A percentile compares a stretch with the other conserved stretches of the same genome.
phyloP scores from a whole-genome alignment of 2,329 filamentous ascomycete species.

The Aspergillus intermedius region DNA sequence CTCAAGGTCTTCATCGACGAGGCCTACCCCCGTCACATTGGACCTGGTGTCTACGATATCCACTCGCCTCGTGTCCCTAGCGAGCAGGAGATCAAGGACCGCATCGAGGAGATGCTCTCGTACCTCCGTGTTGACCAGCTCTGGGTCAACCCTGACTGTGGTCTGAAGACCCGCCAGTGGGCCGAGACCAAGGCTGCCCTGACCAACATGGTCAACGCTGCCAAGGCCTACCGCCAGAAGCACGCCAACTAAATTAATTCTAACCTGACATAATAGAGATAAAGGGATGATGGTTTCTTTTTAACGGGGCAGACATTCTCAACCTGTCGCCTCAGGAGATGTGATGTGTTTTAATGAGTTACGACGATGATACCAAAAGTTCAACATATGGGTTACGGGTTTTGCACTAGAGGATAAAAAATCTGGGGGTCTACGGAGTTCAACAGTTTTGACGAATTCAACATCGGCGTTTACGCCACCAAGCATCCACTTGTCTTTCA shows the following conservation, averaged over 20 bases:
- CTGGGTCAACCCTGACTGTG: constrained; percentile 99
- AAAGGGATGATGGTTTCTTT: background rate
- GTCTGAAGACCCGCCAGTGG: constrained; percentile 98
- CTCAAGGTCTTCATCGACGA: constrained; percentile 97
- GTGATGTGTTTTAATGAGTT: constrained; percentile 29
- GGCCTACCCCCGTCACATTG: constrained; percentile 95
- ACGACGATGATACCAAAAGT: constrained; percentile 39
- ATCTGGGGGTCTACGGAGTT: constrained; percentile 30
- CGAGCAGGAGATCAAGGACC: constrained; percentile 97
- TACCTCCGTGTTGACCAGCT: constrained; percentile 98
- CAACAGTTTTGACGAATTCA: constrained; percentile 44
- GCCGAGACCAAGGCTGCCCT: constrained; percentile 96
- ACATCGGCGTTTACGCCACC: constrained; percentile 37
- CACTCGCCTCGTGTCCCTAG: constrained; percentile 96
- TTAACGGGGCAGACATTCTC: constrained; percentile 27
- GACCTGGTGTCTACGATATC: constrained; percentile 99
- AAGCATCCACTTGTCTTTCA: constrained; percentile 11
- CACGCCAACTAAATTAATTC: constrained; percentile 42
- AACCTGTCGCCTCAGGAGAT: constrained; percentile 31
- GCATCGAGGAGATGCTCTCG: constrained; percentile 95
- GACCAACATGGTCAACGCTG: constrained; percentile 94
- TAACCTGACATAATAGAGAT: constrained; percentile 11
- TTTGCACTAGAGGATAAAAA: constrained; percentile 31
- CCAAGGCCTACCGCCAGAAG: constrained; percentile 93
- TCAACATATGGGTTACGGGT: constrained; percentile 36